Evolutionary conservation across 139 green algal species (phyloP).

Genomic region (Closterium sp.): DNA sequence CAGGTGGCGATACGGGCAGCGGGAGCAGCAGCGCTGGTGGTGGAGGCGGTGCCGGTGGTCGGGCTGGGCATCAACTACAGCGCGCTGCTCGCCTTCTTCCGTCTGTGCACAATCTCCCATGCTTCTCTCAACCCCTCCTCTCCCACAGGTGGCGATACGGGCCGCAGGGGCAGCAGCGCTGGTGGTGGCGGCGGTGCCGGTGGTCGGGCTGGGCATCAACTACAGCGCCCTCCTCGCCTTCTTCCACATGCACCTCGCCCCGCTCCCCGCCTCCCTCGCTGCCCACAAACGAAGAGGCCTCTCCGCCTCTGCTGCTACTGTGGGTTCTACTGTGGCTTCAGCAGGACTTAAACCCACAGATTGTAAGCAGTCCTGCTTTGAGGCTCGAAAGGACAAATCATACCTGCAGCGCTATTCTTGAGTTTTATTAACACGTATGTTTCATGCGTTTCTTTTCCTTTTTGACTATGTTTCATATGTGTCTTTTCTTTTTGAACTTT

Average conservation of each 20-base stretch:
- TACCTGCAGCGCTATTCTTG: too few species aligned
- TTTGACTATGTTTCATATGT: too few species aligned
- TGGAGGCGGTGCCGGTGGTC: constrained; percentile 60
- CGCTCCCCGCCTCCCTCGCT: neutral
- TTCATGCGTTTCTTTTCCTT: too few species aligned
- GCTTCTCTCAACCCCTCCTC: too few species aligned
- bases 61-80: constrained; percentile 55
- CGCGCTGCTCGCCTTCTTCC: constrained; percentile 46
- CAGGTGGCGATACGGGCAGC: constrained; percentile 65
- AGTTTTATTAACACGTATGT: too few species aligned
- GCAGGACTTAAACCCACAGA: constrained; percentile 23
- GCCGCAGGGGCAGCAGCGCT: constrained; percentile 67
- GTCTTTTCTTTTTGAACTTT: too few species aligned
- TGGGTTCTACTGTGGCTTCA: too few species aligned
- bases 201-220: constrained; percentile 54
- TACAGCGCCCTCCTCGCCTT: constrained; percentile 48
- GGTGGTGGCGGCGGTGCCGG: constrained; percentile 59
- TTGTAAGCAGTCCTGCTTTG: neutral
- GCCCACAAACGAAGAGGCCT: neutral
- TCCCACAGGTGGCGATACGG: constrained; percentile 59
- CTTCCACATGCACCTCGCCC: constrained; percentile 35
- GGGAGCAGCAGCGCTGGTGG: constrained; percentile 64
- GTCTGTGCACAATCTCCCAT: neutral
- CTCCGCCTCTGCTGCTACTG: neutral
- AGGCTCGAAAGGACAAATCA: too few species aligned